Evolutionary conservation across 2,329 filamentous ascomycete species (phyloP).

Genomic region (Fusarium hainanense): DNA sequence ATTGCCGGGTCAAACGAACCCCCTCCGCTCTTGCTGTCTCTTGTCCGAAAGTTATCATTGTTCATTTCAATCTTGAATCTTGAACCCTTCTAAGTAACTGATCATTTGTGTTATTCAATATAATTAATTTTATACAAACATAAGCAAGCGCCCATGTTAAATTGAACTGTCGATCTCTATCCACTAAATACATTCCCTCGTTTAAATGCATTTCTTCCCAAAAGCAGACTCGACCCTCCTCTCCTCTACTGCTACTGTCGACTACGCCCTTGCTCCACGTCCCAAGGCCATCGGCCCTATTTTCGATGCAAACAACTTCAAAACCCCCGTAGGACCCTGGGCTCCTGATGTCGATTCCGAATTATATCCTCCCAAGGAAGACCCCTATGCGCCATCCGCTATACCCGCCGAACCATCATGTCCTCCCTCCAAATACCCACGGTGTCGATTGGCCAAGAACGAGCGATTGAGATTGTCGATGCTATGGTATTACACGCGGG

Average conservation of each 20-base stretch:
- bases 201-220: constrained; percentile 43
- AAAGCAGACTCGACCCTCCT: constrained; percentile 43
- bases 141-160: background rate
- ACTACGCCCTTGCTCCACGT: constrained; percentile 14
- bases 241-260: constrained; percentile 34
- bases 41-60: background rate
- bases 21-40: background rate
- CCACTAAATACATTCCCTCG: background rate
- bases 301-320: constrained; percentile 30
- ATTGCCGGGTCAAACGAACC: background rate
- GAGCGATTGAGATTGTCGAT: constrained; percentile 49
- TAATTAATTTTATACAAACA: background rate
- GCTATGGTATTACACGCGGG: constrained; percentile 59
- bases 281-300: constrained; percentile 36
- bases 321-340: constrained; percentile 33
- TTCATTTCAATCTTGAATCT: background rate
- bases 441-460: constrained; percentile 42
- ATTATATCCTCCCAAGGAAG: constrained; percentile 5
- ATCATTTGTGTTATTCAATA: background rate
- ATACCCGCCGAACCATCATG: constrained; percentile 18
- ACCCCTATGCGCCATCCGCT: constrained; percentile 18
- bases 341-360: constrained; percentile 5
- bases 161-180: background rate
- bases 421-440: constrained; percentile 36
- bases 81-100: background rate